These are phyloP conservation scores for Malassezia psittaci DNA, from an alignment of 1,284 basidiomycete genomes.

Conservation along the genomic window DNA sequence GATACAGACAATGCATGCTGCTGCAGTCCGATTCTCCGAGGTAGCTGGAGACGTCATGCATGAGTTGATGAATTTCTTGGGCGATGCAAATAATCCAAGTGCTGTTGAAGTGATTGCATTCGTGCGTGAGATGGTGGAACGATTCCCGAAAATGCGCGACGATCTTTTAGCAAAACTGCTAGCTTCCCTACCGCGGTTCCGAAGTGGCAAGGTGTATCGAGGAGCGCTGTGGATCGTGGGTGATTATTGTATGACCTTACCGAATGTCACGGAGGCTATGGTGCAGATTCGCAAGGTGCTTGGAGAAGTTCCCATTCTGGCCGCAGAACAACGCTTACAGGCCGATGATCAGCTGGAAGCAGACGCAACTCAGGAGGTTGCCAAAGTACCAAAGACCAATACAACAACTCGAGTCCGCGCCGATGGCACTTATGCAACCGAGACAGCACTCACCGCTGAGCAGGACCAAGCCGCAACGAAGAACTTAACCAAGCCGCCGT, in stretches of 20 bases:
- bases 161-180: constrained; percentile 80
- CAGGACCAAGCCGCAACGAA: constrained; percentile 64
- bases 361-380: constrained; percentile 18
- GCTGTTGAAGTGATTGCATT: constrained; percentile 93
- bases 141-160: constrained; percentile 78
- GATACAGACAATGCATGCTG: constrained; percentile 93
- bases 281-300: constrained; percentile 74
- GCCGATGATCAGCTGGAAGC: constrained; percentile 38
- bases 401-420: constrained; percentile 63
- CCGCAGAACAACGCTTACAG: constrained; percentile 51
- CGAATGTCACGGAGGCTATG: constrained; percentile 53
- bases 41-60: constrained; percentile 92
- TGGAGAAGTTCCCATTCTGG: constrained; percentile 91
- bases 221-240: constrained; percentile 96
- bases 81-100: constrained; percentile 87
- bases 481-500: constrained; percentile 75
- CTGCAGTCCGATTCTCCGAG: constrained; percentile 95
- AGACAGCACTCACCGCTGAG: constrained; percentile 73
- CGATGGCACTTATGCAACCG: constrained; percentile 96
- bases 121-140: constrained; percentile 93
- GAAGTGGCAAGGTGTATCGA: constrained; percentile 93
- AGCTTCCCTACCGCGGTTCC: constrained; percentile 74
- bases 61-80: constrained; percentile 95
- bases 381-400: constrained; percentile 48
- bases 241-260: constrained; percentile 58